Conservation (phyloP, 1,139 yeast species). For the Torulaspora pretoriensis region DNA sequence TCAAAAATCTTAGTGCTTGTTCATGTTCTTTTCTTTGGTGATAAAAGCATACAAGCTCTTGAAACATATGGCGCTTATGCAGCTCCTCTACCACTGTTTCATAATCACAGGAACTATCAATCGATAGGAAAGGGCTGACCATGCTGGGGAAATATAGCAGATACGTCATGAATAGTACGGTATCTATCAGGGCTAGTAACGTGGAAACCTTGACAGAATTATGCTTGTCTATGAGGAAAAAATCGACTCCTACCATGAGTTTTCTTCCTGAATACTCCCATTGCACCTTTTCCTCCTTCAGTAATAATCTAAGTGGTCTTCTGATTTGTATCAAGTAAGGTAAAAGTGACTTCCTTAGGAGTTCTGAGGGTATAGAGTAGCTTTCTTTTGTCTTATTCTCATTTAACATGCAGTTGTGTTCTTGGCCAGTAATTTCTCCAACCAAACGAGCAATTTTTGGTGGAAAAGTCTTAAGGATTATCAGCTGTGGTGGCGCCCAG, state of each 20-base stretch:
- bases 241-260: conserved; percentile 25
- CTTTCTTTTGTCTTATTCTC: conserved; percentile 6
- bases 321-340: conserved; percentile 53
- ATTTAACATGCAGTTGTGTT: conserved; percentile 18
- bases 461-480: conserved; percentile 45
- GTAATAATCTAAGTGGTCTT: conserved; percentile 40
- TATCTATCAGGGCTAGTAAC: conserved; percentile 61
- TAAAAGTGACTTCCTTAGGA: conserved; percentile 48
- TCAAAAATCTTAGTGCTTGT: conserved; percentile 62
- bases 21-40: conserved; percentile 58
- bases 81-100: conserved; percentile 56
- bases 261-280: conserved; percentile 27
- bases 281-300: conserved; percentile 15
- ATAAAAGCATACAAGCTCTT: conserved; percentile 77
- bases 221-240: conserved; percentile 30
- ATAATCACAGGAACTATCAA: conserved; percentile 70
- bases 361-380: conserved; percentile 31
- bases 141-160: conserved; percentile 61
- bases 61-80: conserved; percentile 48
- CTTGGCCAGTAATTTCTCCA: conserved; percentile 19
- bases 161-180: conserved; percentile 74
- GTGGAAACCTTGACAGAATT: conserved; percentile 35
- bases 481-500: conserved; percentile 54
- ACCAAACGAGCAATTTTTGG: conserved; percentile 30
- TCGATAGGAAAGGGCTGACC: conserved; percentile 76